A percentile compares a stretch with the other conserved stretches of the same genome.
phyloP scores from a whole-genome alignment of 1,139 yeast species.

The Arxiozyma bovina region DNA sequence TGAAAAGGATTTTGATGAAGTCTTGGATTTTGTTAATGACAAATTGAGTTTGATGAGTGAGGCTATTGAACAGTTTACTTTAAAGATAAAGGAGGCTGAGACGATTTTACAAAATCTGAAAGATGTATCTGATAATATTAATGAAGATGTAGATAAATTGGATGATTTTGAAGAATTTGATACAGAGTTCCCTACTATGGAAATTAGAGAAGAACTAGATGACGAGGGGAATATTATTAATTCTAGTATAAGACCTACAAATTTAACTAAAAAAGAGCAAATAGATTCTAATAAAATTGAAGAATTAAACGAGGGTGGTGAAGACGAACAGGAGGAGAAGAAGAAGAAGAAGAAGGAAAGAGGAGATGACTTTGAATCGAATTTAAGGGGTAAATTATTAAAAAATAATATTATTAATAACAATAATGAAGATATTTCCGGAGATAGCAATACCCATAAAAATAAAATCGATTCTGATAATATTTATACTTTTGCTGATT shows the following conservation, averaged over 20 bases:
- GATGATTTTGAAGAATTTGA: conserved; percentile 8
- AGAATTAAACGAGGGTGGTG: too few species aligned
- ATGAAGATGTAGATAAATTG: background rate
- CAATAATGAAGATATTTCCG: background rate
- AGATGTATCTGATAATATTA: conserved; percentile 19
- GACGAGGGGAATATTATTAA: conserved; percentile 61
- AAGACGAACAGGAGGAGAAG: background rate
- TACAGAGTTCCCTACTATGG: conserved; percentile 50
- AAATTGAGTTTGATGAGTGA: conserved; percentile 35
- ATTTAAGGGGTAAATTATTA: background rate
- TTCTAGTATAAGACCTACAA: conserved; percentile 22
- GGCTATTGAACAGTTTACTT: conserved; percentile 35
- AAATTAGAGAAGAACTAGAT: conserved; percentile 76
- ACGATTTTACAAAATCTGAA: conserved; percentile 29
- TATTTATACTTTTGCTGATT: conserved; percentile 33
- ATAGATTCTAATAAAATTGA: background rate
- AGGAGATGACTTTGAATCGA: background rate
- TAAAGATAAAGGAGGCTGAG: conserved; percentile 40
- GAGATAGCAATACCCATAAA: background rate
- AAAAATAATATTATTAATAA: too few species aligned
- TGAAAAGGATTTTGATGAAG: conserved; percentile 39
- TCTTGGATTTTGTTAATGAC: conserved; percentile 38
- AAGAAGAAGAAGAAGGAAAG: too few species aligned
- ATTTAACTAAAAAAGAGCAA: background rate
- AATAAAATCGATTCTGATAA: conserved; percentile 39